Conservation (phyloP, 352 stramenopile genomes). For the Globisporangium splendens region DNA sequence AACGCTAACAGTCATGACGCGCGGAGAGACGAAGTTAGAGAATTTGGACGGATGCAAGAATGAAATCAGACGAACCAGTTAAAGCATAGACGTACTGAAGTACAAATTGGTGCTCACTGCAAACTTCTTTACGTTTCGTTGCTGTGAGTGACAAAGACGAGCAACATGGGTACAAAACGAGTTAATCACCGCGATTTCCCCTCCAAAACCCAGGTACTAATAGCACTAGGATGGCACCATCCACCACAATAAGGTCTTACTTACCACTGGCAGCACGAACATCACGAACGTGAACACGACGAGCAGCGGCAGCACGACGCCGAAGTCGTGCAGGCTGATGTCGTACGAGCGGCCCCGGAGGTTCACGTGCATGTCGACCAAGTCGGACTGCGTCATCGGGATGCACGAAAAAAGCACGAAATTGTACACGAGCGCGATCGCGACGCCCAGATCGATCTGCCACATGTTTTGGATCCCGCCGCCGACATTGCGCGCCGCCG, state of each 20-base stretch:
- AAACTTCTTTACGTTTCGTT: conserved; percentile 77
- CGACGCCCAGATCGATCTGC: conserved; percentile 69
- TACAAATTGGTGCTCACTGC: conserved; percentile 73
- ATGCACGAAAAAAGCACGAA: conserved; percentile 57
- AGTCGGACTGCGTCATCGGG: conserved; percentile 39
- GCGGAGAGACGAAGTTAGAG: background rate
- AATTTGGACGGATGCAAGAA: background rate
- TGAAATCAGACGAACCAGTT: background rate
- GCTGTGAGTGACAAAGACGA: conserved; percentile 12
- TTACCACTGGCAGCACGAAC: conserved; percentile 53
- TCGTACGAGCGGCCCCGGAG: conserved; percentile 53
- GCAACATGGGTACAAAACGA: background rate
- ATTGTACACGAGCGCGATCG: conserved; percentile 72
- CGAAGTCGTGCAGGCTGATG: conserved; percentile 65
- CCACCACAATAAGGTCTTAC: background rate
- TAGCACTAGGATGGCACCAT: no score
- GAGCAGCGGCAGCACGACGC: conserved; percentile 52
- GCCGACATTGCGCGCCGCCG: conserved; percentile 50
- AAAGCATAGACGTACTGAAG: conserved; percentile 45
- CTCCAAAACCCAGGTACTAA: no score
- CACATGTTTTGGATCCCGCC: conserved; percentile 61
- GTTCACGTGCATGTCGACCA: conserved; percentile 43
- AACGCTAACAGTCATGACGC: conserved; percentile 25
- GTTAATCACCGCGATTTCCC: no score
- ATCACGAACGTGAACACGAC: conserved; percentile 63